Percentiles rank a stretch among this genome's conserved stretches.
Conservation (phyloP, 2,329 filamentous ascomycete genomes). For the Botrytis sinoallii region DNA sequence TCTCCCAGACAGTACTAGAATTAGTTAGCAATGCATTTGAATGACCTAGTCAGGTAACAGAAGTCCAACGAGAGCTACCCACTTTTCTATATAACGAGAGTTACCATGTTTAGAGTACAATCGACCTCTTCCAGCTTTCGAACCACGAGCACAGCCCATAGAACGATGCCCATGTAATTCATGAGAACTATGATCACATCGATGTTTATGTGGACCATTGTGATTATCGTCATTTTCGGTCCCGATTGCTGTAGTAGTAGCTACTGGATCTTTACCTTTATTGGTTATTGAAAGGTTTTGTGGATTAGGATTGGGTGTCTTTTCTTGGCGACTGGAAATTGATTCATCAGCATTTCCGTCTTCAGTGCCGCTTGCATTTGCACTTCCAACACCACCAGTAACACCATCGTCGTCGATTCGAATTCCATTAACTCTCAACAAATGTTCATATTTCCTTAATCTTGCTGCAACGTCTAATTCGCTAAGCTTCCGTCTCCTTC, state of each 20-base stretch:
- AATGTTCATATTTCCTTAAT: slow-evolving; percentile 32
- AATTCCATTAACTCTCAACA: slow-evolving; percentile 32
- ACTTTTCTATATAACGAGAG: slow-evolving; percentile 34
- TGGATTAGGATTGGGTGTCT: neutral
- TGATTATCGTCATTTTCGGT: neutral
- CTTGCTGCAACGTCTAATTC: slow-evolving; percentile 32
- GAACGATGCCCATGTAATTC: neutral
- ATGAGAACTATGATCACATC: neutral
- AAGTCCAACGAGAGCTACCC: neutral
- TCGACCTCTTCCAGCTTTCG: slow-evolving; percentile 9
- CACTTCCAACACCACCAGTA: neutral
- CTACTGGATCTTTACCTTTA: neutral
- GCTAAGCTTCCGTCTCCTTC: slow-evolving; percentile 31
- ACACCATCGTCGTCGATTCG: slow-evolving; percentile 31
- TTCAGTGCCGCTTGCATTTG: slow-evolving; percentile 4
- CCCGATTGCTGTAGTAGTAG: neutral
- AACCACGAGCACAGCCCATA: neutral
- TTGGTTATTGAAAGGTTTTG: neutral
- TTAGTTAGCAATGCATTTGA: neutral
- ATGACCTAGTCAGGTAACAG: neutral
- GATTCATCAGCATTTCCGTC: neutral
- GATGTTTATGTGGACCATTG: neutral
- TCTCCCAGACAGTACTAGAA: slow-evolving; percentile 35
- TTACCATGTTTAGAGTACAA: slow-evolving; percentile 31
- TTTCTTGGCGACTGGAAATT: neutral